Conservation (phyloP, 106 monocot species). For the Dendrobium chrysotoxum region DNA sequence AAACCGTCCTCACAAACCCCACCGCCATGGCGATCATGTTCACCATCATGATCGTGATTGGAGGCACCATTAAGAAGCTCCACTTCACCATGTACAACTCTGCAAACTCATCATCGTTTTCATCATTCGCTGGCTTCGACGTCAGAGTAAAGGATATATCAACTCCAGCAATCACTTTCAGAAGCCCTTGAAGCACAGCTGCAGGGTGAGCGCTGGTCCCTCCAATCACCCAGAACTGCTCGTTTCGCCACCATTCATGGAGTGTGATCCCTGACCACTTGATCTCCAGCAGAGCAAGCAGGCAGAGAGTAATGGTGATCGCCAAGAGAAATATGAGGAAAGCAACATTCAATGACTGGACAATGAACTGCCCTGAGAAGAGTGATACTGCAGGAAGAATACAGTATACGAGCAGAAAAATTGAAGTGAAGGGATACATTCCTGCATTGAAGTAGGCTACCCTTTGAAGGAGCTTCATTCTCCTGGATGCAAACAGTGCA, state of each 20-base stretch:
- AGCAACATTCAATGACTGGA: conserved; percentile 50
- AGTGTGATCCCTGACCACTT: conserved; percentile 90
- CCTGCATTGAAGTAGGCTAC: conserved; percentile 90
- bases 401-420: conserved; percentile 85
- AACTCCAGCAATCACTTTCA: conserved; percentile 86
- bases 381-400: conserved; percentile 77
- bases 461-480: conserved; percentile 92
- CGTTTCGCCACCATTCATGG: conserved; percentile 98
- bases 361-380: conserved; percentile 91
- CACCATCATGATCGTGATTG: conserved; percentile 94
- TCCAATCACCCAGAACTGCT: conserved; percentile 98
- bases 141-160: conserved; percentile 94
- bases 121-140: conserved; percentile 57
- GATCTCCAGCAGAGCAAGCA: conserved; percentile 85
- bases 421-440: conserved; percentile 90
- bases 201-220: conserved; percentile 95
- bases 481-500: conserved; percentile 60
- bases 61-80: conserved; percentile 97
- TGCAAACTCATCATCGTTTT: conserved; percentile 46
- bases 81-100: conserved; percentile 79
- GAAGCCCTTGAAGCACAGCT: conserved; percentile 82
- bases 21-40: conserved; percentile 81
- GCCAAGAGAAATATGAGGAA: conserved; percentile 67
- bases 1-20: conserved; percentile 63
- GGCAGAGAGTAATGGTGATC: conserved; percentile 72